Evolutionary conservation across 1,284 basidiomycete genomes (phyloP), one percentile per base, ranked within the genome.

Genomic region (Trametes hirsuta): DNA sequence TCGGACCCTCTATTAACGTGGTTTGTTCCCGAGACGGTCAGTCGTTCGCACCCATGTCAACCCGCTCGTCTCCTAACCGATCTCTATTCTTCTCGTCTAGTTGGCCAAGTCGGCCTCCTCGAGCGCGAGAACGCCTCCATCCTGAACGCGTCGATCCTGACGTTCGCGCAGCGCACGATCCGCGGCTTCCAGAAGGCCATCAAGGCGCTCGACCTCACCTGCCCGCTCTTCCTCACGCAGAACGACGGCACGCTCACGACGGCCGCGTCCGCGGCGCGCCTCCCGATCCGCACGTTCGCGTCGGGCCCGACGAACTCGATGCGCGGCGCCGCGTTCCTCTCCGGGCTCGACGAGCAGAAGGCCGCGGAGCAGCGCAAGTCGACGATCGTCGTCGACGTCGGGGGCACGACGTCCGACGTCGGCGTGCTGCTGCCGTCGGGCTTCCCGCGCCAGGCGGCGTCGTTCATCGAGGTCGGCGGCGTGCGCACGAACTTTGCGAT

Each of bases 71-170:
- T 37, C 22, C 18, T 30, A 36, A 37, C 36, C 25, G 46, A 62
- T 72, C 42, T 51, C 72, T 66, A 3, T 25, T 3, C 14, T 15
- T 40, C 4, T 11, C 37, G 0, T 47, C 2, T 55, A 82, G 83
- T 85, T 51, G 83, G 81, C 10, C 80, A 81, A 59, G 75, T 84
- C 53, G 84, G 85, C 48, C 76, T 86, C 53, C 73, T 87, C 15
- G 83, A 86, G 66, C 79, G 85, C 40, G 86, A 87, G 70, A 87
- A 87, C 58, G 85, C 86, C 0, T 71, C 83, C 21, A 85, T 87
- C 51, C 76, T 87, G 61, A 87, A 87, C 67, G 83, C 85, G 5
- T 82, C 83, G 0, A 80, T 86, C 53, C 74, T 81, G 11, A 68
- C 76, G 4, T 85, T 82, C 63, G 84, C 84, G 1, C 76, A 76